phyloP scores from a whole-genome alignment of 78 protist species.

The Isochrysis galbana region DNA sequence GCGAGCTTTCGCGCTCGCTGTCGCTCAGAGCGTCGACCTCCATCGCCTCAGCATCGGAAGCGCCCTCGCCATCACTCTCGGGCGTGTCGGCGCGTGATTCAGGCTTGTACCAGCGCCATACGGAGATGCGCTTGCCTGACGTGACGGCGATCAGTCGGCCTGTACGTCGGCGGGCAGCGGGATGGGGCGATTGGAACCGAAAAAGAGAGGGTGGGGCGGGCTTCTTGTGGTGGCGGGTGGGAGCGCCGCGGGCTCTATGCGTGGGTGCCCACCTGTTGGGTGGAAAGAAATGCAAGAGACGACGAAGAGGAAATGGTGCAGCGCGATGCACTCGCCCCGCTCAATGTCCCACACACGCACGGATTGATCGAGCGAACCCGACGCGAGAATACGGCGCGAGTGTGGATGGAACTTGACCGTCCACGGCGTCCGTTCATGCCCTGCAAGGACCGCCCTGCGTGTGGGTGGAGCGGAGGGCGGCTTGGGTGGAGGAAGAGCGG shows the following conservation, averaged over 20 bases:
- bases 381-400: neutral
- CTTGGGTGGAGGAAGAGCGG: neutral
- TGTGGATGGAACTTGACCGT: slow-evolving; percentile 13
- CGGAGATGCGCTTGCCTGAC: neutral
- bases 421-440: slow-evolving; percentile 13
- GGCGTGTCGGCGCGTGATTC: no score
- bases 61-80: no score
- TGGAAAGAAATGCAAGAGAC: neutral
- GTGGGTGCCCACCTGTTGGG: neutral
- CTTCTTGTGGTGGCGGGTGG: no score
- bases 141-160: neutral
- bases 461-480: neutral
- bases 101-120: neutral
- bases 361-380: neutral
- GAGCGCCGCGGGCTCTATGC: no score
- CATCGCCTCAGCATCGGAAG: no score
- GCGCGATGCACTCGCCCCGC: neutral
- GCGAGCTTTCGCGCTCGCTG: no score
- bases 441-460: neutral
- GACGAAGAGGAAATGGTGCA: neutral
- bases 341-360: neutral
- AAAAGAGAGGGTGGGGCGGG: no score
- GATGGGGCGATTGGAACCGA: no score
- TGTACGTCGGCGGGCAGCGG: no score
- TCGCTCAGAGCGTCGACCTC: no score